A percentile compares a stretch with the other conserved stretches of the same genome.
phyloP scores from a whole-genome alignment of 352 stramenopile species.

The Globisporangium parvum region DNA sequence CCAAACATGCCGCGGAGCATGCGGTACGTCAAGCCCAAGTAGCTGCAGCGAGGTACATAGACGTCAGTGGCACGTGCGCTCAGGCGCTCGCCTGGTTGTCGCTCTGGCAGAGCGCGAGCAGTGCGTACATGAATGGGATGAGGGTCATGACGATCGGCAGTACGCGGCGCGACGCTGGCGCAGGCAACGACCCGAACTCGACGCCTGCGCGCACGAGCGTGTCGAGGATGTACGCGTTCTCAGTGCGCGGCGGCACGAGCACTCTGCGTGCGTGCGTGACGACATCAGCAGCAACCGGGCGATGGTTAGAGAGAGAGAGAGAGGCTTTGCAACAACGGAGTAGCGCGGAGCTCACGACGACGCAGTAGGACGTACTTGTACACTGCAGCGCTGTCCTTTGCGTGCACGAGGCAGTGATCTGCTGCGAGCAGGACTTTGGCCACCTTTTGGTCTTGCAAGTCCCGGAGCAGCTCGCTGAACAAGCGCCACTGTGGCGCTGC shows the following conservation, averaged over 20 bases:
- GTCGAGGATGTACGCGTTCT: conserved; percentile 67
- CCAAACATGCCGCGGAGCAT: conserved; percentile 72
- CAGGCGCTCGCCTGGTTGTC: not conserved
- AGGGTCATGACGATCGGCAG: conserved; percentile 56
- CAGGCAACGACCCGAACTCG: conserved; percentile 56
- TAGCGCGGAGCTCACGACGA: no score
- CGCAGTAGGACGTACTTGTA: conserved; percentile 48
- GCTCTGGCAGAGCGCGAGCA: not conserved
- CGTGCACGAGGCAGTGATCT: conserved; percentile 52
- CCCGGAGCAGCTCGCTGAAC: conserved; percentile 65
- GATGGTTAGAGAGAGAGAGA: not conserved
- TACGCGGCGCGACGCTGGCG: conserved; percentile 38
- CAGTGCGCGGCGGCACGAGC: conserved; percentile 61
- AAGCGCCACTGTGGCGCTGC: conserved; percentile 37
- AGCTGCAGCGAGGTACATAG: conserved; percentile 25
- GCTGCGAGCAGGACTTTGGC: conserved; percentile 58
- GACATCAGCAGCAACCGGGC: conserved; percentile 1
- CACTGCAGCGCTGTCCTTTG: conserved; percentile 25
- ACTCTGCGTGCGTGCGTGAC: conserved; percentile 29
- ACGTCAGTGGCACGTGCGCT: not conserved
- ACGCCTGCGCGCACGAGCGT: conserved; percentile 51
- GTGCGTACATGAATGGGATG: conserved; percentile 60
- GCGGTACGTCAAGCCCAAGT: conserved; percentile 78
- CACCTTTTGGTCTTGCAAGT: conserved; percentile 40
- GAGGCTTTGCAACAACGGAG: no score